Evolutionary conservation across 768 basidiomycete species (phyloP).

Genomic region (Russula sp.): DNA sequence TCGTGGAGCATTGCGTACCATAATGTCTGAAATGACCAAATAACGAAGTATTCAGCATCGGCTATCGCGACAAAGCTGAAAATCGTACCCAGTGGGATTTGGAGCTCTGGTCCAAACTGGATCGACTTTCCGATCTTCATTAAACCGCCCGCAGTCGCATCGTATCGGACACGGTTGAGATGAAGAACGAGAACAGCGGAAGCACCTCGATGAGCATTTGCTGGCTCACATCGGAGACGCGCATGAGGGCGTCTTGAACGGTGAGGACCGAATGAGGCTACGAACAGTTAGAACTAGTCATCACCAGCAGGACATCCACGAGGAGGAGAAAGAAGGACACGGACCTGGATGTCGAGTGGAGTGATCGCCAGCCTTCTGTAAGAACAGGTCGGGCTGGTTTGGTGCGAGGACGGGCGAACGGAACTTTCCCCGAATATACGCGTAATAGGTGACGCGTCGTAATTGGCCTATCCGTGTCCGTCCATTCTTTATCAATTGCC

Average conservation of each 20-base stretch:
- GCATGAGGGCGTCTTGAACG: conserved; percentile 77
- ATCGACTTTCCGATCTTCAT: conserved; percentile 86
- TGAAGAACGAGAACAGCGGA: conserved; percentile 87
- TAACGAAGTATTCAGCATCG: neutral
- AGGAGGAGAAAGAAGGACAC: neutral
- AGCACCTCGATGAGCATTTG: conserved; percentile 74
- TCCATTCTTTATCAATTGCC: neutral
- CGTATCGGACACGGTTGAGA: conserved; percentile 84
- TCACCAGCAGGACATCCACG: no score
- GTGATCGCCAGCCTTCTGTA: conserved; percentile 80
- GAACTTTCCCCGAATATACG: conserved; percentile 38
- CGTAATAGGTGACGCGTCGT: neutral
- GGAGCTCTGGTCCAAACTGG: conserved; percentile 71
- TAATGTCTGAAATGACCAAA: conserved; percentile 1
- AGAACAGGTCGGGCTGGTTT: conserved; percentile 76
- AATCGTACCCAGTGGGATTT: conserved; percentile 65
- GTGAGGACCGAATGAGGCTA: conserved; percentile 72
- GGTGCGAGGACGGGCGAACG: conserved; percentile 79
- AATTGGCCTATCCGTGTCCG: neutral
- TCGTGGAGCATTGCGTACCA: conserved; percentile 38
- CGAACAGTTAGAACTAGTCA: neutral
- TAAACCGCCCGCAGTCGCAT: conserved; percentile 66
- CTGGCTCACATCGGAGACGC: conserved; percentile 68
- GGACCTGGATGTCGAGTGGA: conserved; percentile 84
- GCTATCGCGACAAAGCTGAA: neutral